A percentile compares a stretch with the other conserved stretches of the same genome.
Conservation (phyloP, 257 asterid species). For the Przewalskia tangutica region DNA sequence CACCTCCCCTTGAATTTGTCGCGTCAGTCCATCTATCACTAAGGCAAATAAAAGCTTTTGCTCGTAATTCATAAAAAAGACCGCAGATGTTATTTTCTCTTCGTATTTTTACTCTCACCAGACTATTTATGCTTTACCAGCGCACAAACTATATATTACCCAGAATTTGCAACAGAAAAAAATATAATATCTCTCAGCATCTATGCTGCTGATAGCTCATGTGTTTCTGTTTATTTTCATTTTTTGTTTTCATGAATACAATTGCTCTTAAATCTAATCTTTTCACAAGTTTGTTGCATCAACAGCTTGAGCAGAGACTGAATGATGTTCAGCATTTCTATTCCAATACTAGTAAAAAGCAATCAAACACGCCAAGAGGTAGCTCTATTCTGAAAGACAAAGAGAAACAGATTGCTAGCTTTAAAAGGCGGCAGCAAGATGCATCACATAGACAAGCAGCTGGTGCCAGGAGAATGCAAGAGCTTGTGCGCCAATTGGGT, state of each 20-base stretch:
- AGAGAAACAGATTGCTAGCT: conserved; percentile 39
- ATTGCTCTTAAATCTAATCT: background rate
- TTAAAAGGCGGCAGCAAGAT: conserved; percentile 61
- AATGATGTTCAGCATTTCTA: conserved; percentile 73
- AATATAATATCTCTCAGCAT: background rate
- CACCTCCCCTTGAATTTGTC: too few species aligned
- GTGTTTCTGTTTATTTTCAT: background rate
- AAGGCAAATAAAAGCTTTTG: background rate
- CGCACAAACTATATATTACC: background rate
- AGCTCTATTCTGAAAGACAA: conserved; percentile 43
- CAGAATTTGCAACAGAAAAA: background rate
- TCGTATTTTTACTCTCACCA: background rate
- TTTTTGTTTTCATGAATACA: background rate
- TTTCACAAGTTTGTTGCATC: conserved; percentile 2
- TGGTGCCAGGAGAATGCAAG: conserved; percentile 80
- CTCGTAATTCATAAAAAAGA: background rate
- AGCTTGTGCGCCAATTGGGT: conserved; percentile 65
- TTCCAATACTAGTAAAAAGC: conserved; percentile 38
- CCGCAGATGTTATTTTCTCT: background rate
- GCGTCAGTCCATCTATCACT: too few species aligned
- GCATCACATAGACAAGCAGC: conserved; percentile 58
- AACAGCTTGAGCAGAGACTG: conserved; percentile 61
- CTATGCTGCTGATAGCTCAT: background rate
- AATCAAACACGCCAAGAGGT: conserved; percentile 36
- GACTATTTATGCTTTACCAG: background rate